Conservation (phyloP, 495 filamentous ascomycete species). For the Cryomyces minteri region DNA sequence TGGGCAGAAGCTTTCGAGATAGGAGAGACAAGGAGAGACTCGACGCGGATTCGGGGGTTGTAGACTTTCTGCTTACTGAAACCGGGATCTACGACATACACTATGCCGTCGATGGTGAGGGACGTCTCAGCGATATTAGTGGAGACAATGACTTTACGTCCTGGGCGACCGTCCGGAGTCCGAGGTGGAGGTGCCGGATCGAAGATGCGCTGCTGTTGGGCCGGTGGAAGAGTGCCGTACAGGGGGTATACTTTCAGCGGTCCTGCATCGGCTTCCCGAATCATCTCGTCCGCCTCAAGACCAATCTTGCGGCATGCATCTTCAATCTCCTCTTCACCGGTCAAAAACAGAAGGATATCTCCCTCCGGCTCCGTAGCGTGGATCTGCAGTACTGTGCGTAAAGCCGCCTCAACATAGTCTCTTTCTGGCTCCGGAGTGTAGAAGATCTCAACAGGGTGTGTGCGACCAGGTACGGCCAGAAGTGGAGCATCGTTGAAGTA, state of each 20-base stretch:
- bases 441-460: conserved; percentile 94
- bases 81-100: conserved; percentile 95
- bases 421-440: conserved; percentile 93
- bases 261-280: conserved; percentile 74
- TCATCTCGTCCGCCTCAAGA: conserved; percentile 79
- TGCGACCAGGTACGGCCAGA: conserved; percentile 86
- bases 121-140: conserved; percentile 98
- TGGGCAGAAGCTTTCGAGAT: conserved; percentile 98
- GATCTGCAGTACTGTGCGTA: conserved; percentile 90
- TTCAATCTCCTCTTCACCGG: conserved; percentile 98
- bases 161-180: conserved; percentile 60
- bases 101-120: conserved; percentile 96
- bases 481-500: conserved; percentile 93
- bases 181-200: conserved; percentile 61
- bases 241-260: conserved; percentile 82
- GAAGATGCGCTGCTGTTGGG: conserved; percentile 90
- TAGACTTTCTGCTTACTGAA: conserved; percentile 99
- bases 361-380: conserved; percentile 84
- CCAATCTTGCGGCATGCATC: conserved; percentile 83
- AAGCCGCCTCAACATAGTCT: conserved; percentile 89
- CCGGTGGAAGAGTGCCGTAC: conserved; percentile 82
- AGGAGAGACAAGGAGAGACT: conserved; percentile 86
- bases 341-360: conserved; percentile 90
- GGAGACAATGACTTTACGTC: conserved; percentile 86
- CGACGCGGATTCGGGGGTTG: conserved; percentile 89